Conservation (phyloP, 179 eudicot species). For the Beta lomatogona region DNA sequence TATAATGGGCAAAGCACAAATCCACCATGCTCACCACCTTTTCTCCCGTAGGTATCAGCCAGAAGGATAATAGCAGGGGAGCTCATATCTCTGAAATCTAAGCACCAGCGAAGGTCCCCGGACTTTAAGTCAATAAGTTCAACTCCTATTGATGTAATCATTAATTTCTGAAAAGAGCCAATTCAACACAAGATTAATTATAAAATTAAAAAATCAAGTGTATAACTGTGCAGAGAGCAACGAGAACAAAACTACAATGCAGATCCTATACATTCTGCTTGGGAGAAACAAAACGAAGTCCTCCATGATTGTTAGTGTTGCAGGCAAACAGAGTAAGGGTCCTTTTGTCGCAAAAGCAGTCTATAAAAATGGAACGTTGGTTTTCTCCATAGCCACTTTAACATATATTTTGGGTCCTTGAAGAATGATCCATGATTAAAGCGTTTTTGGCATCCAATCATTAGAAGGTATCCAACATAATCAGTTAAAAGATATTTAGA, state of each 20-base stretch:
- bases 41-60: slow-evolving; percentile 78
- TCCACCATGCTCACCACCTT: slow-evolving; percentile 71
- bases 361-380: background rate
- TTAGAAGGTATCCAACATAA: background rate
- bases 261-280: background rate
- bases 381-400: background rate
- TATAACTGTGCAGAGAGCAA: background rate
- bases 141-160: slow-evolving; percentile 83
- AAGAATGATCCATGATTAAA: background rate
- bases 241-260: background rate
- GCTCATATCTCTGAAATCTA: slow-evolving; percentile 96
- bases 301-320: background rate
- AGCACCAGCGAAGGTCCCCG: slow-evolving; percentile 95
- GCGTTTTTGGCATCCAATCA: background rate
- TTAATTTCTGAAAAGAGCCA: slow-evolving; percentile 66
- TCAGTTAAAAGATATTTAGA: background rate
- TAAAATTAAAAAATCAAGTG: slow-evolving; percentile 5
- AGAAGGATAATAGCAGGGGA: slow-evolving; percentile 86
- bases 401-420: no score
- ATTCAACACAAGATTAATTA: slow-evolving; percentile 3
- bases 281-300: background rate
- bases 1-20: slow-evolving; percentile 91
- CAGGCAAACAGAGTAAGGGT: background rate
- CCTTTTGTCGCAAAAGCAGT: background rate
- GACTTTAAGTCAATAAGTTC: slow-evolving; percentile 81